Percentiles rank a stretch among this genome's conserved stretches.
These are phyloP conservation scores for Rhodotorula diobovata DNA, from an alignment of 768 basidiomycete genomes.

Conservation along the genomic window DNA sequence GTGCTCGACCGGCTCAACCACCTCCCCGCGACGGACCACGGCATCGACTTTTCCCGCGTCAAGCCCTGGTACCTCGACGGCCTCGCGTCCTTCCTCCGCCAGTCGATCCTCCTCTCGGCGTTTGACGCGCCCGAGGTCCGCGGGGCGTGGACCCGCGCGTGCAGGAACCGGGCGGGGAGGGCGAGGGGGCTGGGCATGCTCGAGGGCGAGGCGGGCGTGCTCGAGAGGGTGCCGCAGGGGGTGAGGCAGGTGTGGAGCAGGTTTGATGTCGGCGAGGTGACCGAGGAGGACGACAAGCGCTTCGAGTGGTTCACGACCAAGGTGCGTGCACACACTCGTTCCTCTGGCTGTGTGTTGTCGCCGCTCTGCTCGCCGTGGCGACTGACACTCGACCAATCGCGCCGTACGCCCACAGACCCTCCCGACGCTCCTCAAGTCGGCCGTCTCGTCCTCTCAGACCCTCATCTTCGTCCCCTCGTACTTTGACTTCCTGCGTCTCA, in stretches of 20 bases:
- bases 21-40: constrained; percentile 85
- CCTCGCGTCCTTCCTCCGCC: constrained; percentile 80
- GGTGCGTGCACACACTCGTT: constrained; percentile 50
- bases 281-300: constrained; percentile 78
- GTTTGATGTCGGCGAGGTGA: constrained; percentile 66
- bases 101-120: constrained; percentile 78
- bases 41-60: constrained; percentile 91
- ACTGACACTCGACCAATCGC: background rate
- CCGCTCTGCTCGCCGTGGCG: background rate
- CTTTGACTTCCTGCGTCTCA: constrained; percentile 89
- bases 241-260: constrained; percentile 74
- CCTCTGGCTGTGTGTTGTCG: background rate
- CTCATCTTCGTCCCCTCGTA: constrained; percentile 88
- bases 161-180: constrained; percentile 83
- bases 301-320: constrained; percentile 83
- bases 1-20: constrained; percentile 79
- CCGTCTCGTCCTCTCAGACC: constrained; percentile 84
- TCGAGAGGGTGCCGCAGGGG: constrained; percentile 66
- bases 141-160: constrained; percentile 64
- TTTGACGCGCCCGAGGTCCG: constrained; percentile 87
- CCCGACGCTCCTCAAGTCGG: constrained; percentile 78
- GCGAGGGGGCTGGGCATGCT: constrained; percentile 56
- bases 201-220: constrained; percentile 61
- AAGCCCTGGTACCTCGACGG: constrained; percentile 98
- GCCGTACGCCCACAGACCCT: constrained; percentile 56